Evolutionary conservation across 2,329 filamentous ascomycete genomes (phyloP), one percentile per base, ranked within the genome.

Genomic region (Pleomassaria siparia): DNA sequence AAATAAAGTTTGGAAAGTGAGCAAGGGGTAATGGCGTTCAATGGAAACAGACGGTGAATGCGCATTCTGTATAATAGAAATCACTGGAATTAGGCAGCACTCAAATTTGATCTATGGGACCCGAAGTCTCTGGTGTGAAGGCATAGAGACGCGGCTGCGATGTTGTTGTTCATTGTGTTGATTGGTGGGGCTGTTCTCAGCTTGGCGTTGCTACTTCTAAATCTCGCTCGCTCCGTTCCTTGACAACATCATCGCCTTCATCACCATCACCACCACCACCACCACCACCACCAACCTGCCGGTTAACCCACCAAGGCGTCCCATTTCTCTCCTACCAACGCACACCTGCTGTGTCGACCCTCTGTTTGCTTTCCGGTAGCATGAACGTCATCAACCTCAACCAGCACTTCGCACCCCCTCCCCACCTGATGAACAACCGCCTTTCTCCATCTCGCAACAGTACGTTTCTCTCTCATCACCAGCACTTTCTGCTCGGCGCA

Each of bases 331-430:
- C 16, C 39, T 16, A 5, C 26, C 29, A 30, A 22, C 44, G 37
- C 37, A 37, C 18, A 47, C 13, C 21, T 29, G 20, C 37, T 29
- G 24, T 16, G 33, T 29, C 13, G 15, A 22, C 13, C 37, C 50
- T 50, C 50, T 52, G 59, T 60, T 56, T 55, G 43, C 59, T 46
- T 50, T 46, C 54, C 53, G 46, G 58, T 55, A 63, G 53, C 74
- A 85, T 85, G 81, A 85, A 83, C 75, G 82, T 77, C 69, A 72
- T 85, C 69, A 73, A 75, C 66, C 78, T 85, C 68, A 73, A 75
- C 66, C 78, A 81, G 68, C 78, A 79, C 67, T 73, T 83, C 69
- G 79, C 71, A 59, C 71, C 82, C 73, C 82, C 82, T 67, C 83
- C 84, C 69, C 82, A 84, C 56, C 79, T 84, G 70, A 76, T 80